Base-by-base conservation (phyloP, 2,329 filamentous ascomycete genomes). In the Sporothrix humicola region DNA sequence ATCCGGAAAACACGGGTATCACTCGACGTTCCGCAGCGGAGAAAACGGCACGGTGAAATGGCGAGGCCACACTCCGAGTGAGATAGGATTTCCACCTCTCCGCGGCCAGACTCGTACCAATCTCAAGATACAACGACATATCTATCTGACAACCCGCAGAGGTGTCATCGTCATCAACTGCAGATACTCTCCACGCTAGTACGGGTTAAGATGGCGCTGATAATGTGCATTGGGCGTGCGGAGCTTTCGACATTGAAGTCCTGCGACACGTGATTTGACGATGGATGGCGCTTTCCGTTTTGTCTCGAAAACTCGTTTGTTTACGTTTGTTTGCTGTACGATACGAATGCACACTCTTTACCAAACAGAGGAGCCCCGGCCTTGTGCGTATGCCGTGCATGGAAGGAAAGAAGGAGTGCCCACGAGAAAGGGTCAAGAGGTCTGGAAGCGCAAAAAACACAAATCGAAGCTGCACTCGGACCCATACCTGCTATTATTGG, bases 401-500 rank as follows among this genome's bases (percentile, higher is more conserved):
- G 23, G n/a, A 59, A 59, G 42, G 50, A 48, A 61, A 44, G n/a
- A 42, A 44, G 10, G 20, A 42, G 23, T 13, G 17, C 23, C n/a
- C 3, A 23, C 10, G 31, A 46, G 26, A 12, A 56, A 37, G 31
- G 59, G 59, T 46, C 59, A 48, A 66, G 42, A 46, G 59, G 59
- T 26, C 42, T 26, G 61, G 61, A 66, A 66, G 26, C 61, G 48
- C 12, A 48, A 46, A 46, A 48, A 66, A 66, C 63, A 50, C 42
- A 68, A 37, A 68, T 12, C 52, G 65, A 23, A 68, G 48, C 10
- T 2, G 23, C 46, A 13, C 44, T 52, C 46, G 65, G 46, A 68
- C 46, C 65, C 65, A 68, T n/a, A 46, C 12, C 44, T 63, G 44
- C 44, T 63, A 44, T 52, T 72, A 66, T 72, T 66, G 59, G 69